Conservation (phyloP, 2,329 filamentous ascomycete species). For the Pleoardoris graminearum region DNA sequence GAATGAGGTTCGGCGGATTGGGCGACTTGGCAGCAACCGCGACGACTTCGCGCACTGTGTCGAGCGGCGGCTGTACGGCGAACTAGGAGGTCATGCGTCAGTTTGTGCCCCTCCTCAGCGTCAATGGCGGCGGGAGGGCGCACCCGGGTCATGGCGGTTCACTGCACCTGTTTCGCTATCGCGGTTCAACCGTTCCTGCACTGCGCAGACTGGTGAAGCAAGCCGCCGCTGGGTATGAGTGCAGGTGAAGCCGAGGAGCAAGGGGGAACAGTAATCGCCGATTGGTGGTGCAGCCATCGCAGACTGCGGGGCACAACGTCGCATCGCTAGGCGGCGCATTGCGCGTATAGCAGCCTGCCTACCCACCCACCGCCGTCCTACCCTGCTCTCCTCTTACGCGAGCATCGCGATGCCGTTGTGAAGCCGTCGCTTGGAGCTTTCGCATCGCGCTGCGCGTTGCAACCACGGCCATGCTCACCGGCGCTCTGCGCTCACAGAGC, state of each 20-base stretch:
- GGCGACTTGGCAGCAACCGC: conserved; percentile 54
- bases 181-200: background rate
- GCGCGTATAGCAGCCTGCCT: background rate
- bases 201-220: background rate
- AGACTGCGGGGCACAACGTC: background rate
- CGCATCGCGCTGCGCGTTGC: conserved; percentile 6
- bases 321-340: background rate
- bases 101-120: conserved; percentile 14
- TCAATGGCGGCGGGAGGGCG: background rate
- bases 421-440: background rate
- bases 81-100: conserved; percentile 45
- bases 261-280: background rate
- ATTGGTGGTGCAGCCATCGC: background rate
- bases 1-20: conserved; percentile 75
- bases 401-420: conserved; percentile 4
- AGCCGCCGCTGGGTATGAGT: background rate
- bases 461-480: conserved; percentile 19
- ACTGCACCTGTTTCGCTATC: background rate
- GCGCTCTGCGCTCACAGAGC: conserved; percentile 26
- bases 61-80: conserved; percentile 62
- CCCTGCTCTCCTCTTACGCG: background rate
- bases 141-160: background rate
- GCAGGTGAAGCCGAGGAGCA: conserved; percentile 4
- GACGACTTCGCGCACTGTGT: conserved; percentile 62
- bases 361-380: background rate